These are phyloP conservation scores for Candida parachauliodes DNA, from an alignment of 805 yeast genomes.

Conservation along the genomic window DNA sequence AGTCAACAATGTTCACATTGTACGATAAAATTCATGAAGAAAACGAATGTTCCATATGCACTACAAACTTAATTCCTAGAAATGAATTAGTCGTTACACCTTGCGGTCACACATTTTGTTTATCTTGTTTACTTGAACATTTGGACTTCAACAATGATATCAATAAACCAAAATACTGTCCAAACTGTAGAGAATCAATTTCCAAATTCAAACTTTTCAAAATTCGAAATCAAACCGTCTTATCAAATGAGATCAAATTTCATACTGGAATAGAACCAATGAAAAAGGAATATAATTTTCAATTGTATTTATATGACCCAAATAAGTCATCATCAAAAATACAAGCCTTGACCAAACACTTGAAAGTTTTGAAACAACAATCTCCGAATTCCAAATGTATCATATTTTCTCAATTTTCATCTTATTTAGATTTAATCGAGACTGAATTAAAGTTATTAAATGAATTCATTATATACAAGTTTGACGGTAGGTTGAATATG, in stretches of 20 bases:
- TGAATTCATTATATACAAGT: conserved; percentile 58
- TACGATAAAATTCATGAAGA: conserved; percentile 31
- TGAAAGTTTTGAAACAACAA: conserved; percentile 50
- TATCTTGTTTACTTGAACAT: conserved; percentile 69
- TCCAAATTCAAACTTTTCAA: conserved; percentile 48
- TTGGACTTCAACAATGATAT: conserved; percentile 61
- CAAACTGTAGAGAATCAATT: conserved; percentile 65
- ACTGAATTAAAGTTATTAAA: conserved; percentile 44
- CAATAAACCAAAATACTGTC: conserved; percentile 55
- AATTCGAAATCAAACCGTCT: conserved; percentile 25
- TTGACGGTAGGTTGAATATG: conserved; percentile 77
- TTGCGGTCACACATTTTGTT: conserved; percentile 81
- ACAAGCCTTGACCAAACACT: conserved; percentile 60
- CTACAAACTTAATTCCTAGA: conserved; percentile 57
- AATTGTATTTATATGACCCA: conserved; percentile 44
- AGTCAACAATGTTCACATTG: conserved; percentile 24
- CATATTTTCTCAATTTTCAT: conserved; percentile 87
- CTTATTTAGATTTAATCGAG: conserved; percentile 73
- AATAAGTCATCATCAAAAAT: conserved; percentile 67
- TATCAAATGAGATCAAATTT: conserved; percentile 24
- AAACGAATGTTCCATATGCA: conserved; percentile 83
- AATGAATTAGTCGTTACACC: conserved; percentile 59
- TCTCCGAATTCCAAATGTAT: conserved; percentile 71
- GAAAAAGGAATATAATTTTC: conserved; percentile 22
- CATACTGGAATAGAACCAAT: conserved; percentile 18